Base-by-base conservation (phyloP, 805 yeast species). In the Monosporozyma siamensis region DNA sequence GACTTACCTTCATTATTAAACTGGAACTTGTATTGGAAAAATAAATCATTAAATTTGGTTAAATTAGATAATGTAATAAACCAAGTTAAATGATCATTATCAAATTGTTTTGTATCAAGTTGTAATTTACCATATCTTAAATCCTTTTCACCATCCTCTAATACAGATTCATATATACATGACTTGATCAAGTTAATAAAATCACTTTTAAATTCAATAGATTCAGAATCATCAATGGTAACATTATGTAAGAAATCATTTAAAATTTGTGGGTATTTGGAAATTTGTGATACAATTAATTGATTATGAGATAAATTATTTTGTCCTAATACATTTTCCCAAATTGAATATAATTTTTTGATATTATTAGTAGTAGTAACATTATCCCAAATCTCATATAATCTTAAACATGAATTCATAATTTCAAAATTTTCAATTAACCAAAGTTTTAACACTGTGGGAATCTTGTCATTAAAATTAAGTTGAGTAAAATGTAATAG, bases 401-500 rank as follows among this genome's bases (percentile, higher is more conserved):
- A 12, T 36, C 35, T 17, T 34, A 51, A 39, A 9, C 78, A 75
- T n/a, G 78, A 75, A 26, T 68, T 59, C 44, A 72, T 51, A 44
- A 70, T 68, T 46, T 74, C 77, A 31, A 66, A 57, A 22, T 60
- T 60, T 45, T 65, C 56, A 29, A 72, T 50, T 20, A 72, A 48
- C 10, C 56, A 45, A 14, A 75, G 62, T 35, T 74, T 67, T 12
- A 71, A 55, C 1, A 53, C 55, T 6, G 61, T 54, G 17, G 67
- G 59, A 4, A 73, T 52, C 4, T 49, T 54, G 7, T 57, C 49
- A 20, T 62, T 52, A 45, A 78, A 77, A 54, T 80, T 79, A 4
- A 59, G 41, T 29, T 67, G 58, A 11, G 70, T 59, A 47, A 68
- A 80, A 2, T 53, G 53, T 9, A 77, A 65, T 14, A 83, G 65